phyloP scores from a whole-genome alignment of 208 protist genomes.

The Leishmania major region DNA sequence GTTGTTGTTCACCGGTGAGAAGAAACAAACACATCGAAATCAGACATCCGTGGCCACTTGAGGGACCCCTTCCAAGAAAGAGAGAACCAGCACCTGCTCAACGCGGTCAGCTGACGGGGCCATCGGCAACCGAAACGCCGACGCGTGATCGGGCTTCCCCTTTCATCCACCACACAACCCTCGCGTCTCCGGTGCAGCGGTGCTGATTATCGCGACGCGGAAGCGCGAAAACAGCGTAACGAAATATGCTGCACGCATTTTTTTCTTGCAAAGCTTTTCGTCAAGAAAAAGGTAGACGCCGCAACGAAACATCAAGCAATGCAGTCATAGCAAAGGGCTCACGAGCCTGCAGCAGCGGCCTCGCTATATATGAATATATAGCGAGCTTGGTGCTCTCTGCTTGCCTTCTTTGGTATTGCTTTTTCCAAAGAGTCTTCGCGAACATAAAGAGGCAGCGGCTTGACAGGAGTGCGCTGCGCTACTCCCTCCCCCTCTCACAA shows the following conservation, averaged over 20 bases:
- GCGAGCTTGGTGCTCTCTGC: neutral
- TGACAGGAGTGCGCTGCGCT: neutral
- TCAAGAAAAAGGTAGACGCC: neutral
- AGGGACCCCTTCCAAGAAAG: neutral
- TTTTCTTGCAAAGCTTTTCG: neutral
- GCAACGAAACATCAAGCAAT: neutral
- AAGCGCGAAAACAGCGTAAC: neutral
- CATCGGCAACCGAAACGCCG: neutral
- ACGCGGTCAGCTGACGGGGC: neutral
- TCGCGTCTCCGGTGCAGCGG: neutral
- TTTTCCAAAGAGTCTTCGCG: neutral
- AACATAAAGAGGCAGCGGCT: neutral
- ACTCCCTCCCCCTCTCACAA: neutral
- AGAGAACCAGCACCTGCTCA: neutral
- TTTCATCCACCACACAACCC: neutral
- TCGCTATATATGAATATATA: neutral
- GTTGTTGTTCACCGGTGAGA: neutral
- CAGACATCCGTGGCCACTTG: neutral
- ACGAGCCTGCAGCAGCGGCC: neutral
- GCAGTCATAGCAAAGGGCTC: neutral
- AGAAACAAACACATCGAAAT: neutral
- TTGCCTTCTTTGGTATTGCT: neutral
- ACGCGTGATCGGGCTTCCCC: neutral
- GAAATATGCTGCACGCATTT: neutral
- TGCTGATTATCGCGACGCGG: neutral